Base-by-base conservation (phyloP, 2,329 filamentous ascomycete species). In the Penicillium vulpinum region DNA sequence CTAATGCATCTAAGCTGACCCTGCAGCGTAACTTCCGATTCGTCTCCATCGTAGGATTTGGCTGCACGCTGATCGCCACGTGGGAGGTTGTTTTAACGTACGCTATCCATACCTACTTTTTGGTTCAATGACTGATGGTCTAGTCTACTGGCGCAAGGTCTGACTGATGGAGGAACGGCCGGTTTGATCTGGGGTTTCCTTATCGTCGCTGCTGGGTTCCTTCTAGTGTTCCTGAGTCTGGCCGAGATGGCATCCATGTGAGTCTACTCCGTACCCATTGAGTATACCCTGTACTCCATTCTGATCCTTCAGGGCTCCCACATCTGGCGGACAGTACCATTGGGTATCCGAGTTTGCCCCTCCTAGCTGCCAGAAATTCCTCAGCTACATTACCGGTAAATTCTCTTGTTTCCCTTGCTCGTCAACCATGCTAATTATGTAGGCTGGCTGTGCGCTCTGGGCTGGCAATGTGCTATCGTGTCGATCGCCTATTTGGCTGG, bases 131-230 rank as follows among this genome's bases (percentile, higher is more conserved):
- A 10, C 39, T 45, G 16, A 45, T 40, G 11, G 7, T 26, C n/a
- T 54, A 49, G 46, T 28, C 10, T 49, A 16, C 33, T 49, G 9
- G 22, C 31, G 2, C 33, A 36, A 49, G 60, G 60, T 4, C 28
- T 62, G 29, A 59, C 62, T 8, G 83, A 83, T 61, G 82, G 82
- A 8, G 83, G 82, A 15, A 78, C 79, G 1, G 81, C 78, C 3
- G 82, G 81, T 24, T 72, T 83, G 11, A 77, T 85, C 39, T 85
- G 81, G 74, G 76, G 80, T 4, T 83, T 78, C 53, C 57, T 83
- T 2, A 67, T 81, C 35, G 76, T 76, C 11, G 81, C 80, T 76
- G 63, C 77, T 31, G 81, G 80, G 0, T 75, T 78, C 38, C 60
- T 75, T 4, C 52, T 72, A 5, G 73, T 77, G 33, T 75, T 74